phyloP scores from a whole-genome alignment of 257 asterid species.

The Paraleonurus japonicus region DNA sequence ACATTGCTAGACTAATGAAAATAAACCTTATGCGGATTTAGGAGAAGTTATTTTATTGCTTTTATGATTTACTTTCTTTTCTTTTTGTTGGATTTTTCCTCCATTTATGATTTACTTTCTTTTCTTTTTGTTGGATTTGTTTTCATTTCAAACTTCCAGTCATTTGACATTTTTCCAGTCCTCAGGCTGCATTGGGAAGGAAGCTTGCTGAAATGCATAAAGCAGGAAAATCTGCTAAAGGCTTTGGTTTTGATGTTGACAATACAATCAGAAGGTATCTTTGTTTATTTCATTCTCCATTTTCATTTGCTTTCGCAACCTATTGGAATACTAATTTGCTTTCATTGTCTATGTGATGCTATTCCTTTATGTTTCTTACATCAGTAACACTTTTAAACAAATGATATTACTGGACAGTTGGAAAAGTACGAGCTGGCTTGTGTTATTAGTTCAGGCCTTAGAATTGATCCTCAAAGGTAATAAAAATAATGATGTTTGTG shows the following conservation, averaged over 20 bases:
- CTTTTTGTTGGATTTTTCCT: no score
- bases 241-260: constrained; percentile 82
- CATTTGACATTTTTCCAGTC: constrained; percentile 39
- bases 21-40: no score
- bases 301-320: not conserved
- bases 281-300: no score
- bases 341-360: not conserved
- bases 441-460: constrained; percentile 68
- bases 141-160: constrained; percentile 13
- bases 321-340: no score
- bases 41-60: no score
- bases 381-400: not conserved
- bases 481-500: not conserved
- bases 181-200: no score
- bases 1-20: no score
- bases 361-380: not conserved
- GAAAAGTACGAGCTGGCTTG: constrained; percentile 77
- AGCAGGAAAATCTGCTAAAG: constrained; percentile 68
- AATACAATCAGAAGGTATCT: constrained; percentile 90
- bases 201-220: constrained; percentile 97
- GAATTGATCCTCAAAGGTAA: constrained; percentile 71
- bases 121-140: not conserved
- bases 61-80: no score
- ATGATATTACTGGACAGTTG: constrained; percentile 54
- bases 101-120: not conserved